These are phyloP conservation scores for Teunomyces pallodes DNA, from an alignment of 805 yeast genomes.

Conservation along the genomic window DNA sequence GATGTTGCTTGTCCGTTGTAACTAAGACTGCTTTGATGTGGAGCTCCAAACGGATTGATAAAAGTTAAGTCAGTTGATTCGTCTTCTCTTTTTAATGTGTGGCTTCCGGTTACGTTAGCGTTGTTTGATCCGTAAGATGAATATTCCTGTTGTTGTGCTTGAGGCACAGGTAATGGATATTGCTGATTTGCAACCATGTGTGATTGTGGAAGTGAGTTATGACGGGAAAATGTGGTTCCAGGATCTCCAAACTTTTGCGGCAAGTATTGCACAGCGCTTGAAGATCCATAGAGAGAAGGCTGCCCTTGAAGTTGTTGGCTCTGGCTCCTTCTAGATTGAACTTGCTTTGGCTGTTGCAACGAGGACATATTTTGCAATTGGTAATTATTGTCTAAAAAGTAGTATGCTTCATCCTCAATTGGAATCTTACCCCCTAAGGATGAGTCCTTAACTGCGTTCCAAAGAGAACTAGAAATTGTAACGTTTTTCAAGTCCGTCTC, in stretches of 20 bases:
- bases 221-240: conserved; percentile 5
- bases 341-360: conserved; percentile 19
- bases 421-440: conserved; percentile 57
- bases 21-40: conserved; percentile 7
- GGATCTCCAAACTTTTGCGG: conserved; percentile 5
- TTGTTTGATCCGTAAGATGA: background rate
- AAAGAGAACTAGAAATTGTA: conserved; percentile 45
- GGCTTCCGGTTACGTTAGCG: background rate
- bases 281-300: background rate
- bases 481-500: conserved; percentile 52
- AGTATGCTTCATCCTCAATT: conserved; percentile 50
- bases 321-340: background rate
- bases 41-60: conserved; percentile 18
- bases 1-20: conserved; percentile 3
- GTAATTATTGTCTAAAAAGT: conserved; percentile 44
- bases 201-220: conserved; percentile 13
- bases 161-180: conserved; percentile 5
- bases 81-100: conserved; percentile 13
- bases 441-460: conserved; percentile 56
- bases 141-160: conserved; percentile 3
- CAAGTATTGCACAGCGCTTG: conserved; percentile 1
- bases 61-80: conserved; percentile 16
- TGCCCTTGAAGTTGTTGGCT: conserved; percentile 6
- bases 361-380: conserved; percentile 40
- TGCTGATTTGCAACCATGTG: conserved; percentile 9